A percentile compares a stretch with the other conserved stretches of the same genome.
Conservation (phyloP, 345 rosid species). For the Erucastrum elatum region DNA sequence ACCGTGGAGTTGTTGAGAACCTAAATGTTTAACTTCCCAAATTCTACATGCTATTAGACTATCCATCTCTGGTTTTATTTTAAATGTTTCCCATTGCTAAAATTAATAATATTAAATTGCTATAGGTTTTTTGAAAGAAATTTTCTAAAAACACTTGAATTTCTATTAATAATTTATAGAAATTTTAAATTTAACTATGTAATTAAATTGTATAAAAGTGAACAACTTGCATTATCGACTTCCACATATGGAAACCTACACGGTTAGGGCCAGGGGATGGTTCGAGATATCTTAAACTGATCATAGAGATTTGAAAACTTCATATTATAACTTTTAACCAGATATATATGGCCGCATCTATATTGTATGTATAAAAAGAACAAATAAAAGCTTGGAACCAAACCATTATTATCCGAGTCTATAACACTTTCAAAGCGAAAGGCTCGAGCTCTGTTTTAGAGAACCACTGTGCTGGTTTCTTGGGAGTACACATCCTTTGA, state of each 20-base stretch:
- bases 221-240: neutral
- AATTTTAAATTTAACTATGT: no score
- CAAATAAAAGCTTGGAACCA: neutral
- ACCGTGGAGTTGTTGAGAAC: no score
- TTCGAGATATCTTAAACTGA: slow-evolving; percentile 6
- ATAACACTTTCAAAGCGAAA: neutral
- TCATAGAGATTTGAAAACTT: neutral
- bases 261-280: neutral
- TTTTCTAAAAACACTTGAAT: no score
- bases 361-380: neutral
- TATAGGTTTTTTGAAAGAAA: no score
- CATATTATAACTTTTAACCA: neutral
- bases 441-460: slow-evolving; percentile 8
- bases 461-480: neutral
- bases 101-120: no score
- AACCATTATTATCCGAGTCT: neutral
- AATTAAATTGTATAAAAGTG: no score
- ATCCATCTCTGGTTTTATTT: no score
- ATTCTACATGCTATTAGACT: no score
- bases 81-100: no score
- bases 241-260: slow-evolving; percentile 3
- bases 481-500: neutral
- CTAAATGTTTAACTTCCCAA: no score
- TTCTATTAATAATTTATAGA: no score
- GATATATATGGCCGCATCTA: neutral